Evolutionary conservation across 768 basidiomycete genomes (phyloP), one percentile per base, ranked within the genome.

Genomic region (Boletus speciosus): DNA sequence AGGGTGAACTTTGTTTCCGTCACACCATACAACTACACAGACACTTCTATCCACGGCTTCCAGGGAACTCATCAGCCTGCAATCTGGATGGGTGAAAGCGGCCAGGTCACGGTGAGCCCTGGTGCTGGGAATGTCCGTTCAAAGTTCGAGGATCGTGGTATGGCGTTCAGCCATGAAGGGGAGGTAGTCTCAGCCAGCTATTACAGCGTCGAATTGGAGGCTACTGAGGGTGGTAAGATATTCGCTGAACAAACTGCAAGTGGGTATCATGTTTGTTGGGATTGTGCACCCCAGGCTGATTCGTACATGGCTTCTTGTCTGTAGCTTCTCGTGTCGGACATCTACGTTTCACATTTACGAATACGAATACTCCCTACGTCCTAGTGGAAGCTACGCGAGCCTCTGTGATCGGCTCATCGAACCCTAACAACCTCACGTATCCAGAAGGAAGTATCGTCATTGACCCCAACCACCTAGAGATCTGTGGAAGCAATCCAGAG

Each of bases 1-100:
- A 80, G 86, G 54, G 73, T 82, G 52, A 90, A 89, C 70, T 89
- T 86, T 56, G 85, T 88, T 44, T 89, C 86, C 5, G 77, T 83
- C 10, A 82, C 82, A 2, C 85, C 87, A 5, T 88, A 85, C 62
- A 88, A 88, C 66, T 77, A 80, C 66, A 85, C 86, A 0, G 78
- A 78, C 54, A 71, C 67, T 0, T 63, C 61, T 12, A 80, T 91
- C 4, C 84, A 88, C 60, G 90, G 90, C 1, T 90, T 92, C 61
- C 81, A 86, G 44, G 89, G 81, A 5, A 91, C 90, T 4, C 83
- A 89, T 50, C 90, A 90, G 59, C 89, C 90, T 11, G 90, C 90
- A 1, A 91, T 93, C 36, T 92, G 89, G 90, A 92, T 93, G 89
- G 90, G 86, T 3, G 88, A 88, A 61, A 87, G 82, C 57, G 88